A percentile compares a stretch with the other conserved stretches of the same genome.
Evolutionary conservation across 805 yeast species (phyloP).

Genomic region (Wickerhamiella sorbophila): DNA sequence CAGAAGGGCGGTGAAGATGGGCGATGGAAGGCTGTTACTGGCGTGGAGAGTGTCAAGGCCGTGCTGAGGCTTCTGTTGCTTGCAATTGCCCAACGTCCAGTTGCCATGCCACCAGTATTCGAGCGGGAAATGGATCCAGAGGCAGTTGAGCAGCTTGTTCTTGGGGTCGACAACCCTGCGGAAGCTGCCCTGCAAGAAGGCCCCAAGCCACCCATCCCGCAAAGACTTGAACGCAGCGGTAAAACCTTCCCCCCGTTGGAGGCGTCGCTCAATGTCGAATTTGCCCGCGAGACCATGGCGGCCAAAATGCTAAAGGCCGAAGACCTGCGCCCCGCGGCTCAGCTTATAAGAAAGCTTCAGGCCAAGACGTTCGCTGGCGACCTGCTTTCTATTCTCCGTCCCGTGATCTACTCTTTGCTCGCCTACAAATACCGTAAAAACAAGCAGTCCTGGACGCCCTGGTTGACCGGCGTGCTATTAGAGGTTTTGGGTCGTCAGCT

Average conservation of each 20-base stretch:
- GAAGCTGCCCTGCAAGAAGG: background rate
- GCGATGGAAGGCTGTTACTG: constrained; percentile 22
- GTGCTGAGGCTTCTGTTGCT: constrained; percentile 22
- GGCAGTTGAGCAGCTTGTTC: constrained; percentile 13
- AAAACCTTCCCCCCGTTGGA: constrained; percentile 11
- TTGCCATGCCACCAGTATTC: constrained; percentile 22
- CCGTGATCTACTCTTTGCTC: constrained; percentile 27
- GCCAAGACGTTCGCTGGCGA: constrained; percentile 21
- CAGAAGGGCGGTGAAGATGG: constrained; percentile 18
- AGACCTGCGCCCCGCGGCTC: constrained; percentile 21
- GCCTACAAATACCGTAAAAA: constrained; percentile 17
- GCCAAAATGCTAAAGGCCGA: constrained; percentile 22
- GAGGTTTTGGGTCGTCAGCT: constrained; percentile 24
- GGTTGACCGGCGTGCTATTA: constrained; percentile 26
- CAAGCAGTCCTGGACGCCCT: constrained; percentile 27
- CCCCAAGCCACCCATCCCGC: background rate
- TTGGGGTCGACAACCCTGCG: background rate
- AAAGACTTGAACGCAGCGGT: constrained; percentile 21
- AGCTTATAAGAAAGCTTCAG: constrained; percentile 21
- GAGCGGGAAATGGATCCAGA: constrained; percentile 26
- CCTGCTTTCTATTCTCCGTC: constrained; percentile 26
- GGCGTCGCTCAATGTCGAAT: constrained; percentile 13
- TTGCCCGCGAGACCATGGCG: constrained; percentile 13
- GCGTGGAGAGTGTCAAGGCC: constrained; percentile 23
- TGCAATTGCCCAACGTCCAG: constrained; percentile 19